Percentiles rank a stretch among this genome's conserved stretches.
Conservation (phyloP, 2,329 filamentous ascomycete species). For the Sphaerulina vaccinii region DNA sequence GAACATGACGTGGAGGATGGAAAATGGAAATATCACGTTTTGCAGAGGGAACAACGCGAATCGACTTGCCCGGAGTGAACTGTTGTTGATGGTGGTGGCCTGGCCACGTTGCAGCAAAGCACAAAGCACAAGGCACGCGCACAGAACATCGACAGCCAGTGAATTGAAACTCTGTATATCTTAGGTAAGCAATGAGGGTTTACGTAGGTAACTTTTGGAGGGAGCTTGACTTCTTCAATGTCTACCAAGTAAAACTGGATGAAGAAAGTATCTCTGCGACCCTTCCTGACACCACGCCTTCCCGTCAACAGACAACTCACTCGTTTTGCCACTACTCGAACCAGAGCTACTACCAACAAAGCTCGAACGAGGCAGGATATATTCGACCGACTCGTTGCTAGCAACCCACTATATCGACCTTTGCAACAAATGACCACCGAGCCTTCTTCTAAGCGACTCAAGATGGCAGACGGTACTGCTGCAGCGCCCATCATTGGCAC, state of each 20-base stretch:
- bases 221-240: neutral
- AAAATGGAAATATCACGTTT: neutral
- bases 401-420: conserved; percentile 20
- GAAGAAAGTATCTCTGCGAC: conserved; percentile 6
- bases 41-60: neutral
- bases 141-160: neutral
- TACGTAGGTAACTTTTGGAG: neutral
- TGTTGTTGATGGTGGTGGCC: neutral
- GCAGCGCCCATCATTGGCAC: conserved; percentile 68
- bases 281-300: neutral
- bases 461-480: conserved; percentile 57
- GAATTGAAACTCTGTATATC: no score
- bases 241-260: neutral
- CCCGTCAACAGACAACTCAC: neutral
- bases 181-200: no score
- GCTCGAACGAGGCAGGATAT: conserved; percentile 12
- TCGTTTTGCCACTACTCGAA: neutral
- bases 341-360: neutral
- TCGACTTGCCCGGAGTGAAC: neutral
- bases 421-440: conserved; percentile 26
- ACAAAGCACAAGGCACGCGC: no score
- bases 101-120: neutral
- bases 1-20: neutral
- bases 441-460: conserved; percentile 70
- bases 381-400: conserved; percentile 16